Evolutionary conservation across 352 stramenopile genomes (phyloP).

Genomic region (Phytophthora fragariaefolia): DNA sequence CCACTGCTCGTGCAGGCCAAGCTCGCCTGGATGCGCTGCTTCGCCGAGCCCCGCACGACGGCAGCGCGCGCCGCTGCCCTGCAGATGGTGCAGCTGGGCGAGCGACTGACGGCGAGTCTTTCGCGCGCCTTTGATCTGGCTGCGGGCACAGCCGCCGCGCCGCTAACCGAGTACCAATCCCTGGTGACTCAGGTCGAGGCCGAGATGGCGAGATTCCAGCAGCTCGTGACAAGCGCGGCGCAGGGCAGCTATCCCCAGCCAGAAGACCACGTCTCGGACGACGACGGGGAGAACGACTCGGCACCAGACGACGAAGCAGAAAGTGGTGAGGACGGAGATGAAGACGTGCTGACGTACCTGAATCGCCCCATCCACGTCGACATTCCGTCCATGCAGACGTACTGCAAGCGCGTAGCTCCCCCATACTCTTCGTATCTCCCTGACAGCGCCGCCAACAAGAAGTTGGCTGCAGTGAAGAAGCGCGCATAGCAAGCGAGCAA

Average conservation of each 20-base stretch:
- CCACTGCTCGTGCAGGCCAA: slow-evolving; percentile 59
- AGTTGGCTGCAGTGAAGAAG: slow-evolving; percentile 21
- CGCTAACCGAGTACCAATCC: slow-evolving; percentile 55
- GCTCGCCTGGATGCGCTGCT: slow-evolving; percentile 74
- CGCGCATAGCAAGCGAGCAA: slow-evolving; percentile 16
- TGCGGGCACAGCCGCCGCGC: slow-evolving; percentile 28
- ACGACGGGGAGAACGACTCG: slow-evolving; percentile 15
- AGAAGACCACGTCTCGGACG: slow-evolving; percentile 16
- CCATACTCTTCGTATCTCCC: slow-evolving; percentile 67
- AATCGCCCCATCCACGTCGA: slow-evolving; percentile 44
- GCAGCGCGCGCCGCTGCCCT: slow-evolving; percentile 11
- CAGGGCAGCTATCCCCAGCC: slow-evolving; percentile 19
- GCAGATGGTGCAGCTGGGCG: slow-evolving; percentile 52
- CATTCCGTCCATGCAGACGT: slow-evolving; percentile 76
- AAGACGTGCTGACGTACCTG: slow-evolving; percentile 30
- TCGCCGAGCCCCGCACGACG: slow-evolving; percentile 9
- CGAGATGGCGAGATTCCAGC: slow-evolving; percentile 48
- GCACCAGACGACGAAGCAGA: slow-evolving; percentile 20
- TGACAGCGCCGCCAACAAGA: slow-evolving; percentile 26
- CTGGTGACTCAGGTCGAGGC: slow-evolving; percentile 50
- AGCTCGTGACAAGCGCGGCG: slow-evolving; percentile 40
- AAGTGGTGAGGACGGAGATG: slow-evolving; percentile 7
- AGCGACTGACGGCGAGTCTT: slow-evolving; percentile 48
- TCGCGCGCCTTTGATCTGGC: slow-evolving; percentile 51
- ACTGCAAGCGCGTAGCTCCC: slow-evolving; percentile 62